phyloP scores from a whole-genome alignment of 352 stramenopile genomes.

The Saprolegnia diclina region DNA sequence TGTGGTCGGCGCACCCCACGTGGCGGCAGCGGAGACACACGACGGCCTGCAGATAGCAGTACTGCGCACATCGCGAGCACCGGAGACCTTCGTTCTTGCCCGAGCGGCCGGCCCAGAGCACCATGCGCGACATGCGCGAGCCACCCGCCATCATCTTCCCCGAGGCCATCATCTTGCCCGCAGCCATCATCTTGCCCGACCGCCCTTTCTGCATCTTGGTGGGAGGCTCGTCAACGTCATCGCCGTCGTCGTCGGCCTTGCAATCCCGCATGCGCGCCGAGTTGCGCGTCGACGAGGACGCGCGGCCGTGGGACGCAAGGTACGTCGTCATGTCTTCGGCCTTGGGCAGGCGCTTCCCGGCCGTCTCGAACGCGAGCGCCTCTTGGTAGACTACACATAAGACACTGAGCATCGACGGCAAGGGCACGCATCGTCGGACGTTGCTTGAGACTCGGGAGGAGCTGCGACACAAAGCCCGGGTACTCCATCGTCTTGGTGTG shows the following conservation, averaged over 20 bases:
- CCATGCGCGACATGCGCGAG: slow-evolving; percentile 54
- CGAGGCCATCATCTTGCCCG: slow-evolving; percentile 28
- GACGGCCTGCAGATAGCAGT: slow-evolving; percentile 80
- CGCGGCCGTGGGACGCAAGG: slow-evolving; percentile 9
- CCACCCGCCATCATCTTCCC: slow-evolving; percentile 26
- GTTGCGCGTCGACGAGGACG: not conserved
- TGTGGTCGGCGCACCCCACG: slow-evolving; percentile 74
- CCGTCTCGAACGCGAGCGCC: slow-evolving; percentile 45
- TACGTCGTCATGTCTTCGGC: slow-evolving; percentile 44
- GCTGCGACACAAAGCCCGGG: slow-evolving; percentile 38
- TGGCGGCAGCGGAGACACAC: slow-evolving; percentile 69
- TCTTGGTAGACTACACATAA: slow-evolving; percentile 40
- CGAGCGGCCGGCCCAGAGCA: slow-evolving; percentile 73
- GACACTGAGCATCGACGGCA: slow-evolving; percentile 26
- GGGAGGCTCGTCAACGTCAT: slow-evolving; percentile 30
- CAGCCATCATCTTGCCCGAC: slow-evolving; percentile 19
- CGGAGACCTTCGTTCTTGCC: slow-evolving; percentile 70
- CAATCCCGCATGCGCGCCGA: slow-evolving; percentile 1
- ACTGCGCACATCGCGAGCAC: slow-evolving; percentile 73
- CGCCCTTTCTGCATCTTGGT: slow-evolving; percentile 24
- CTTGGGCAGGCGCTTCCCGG: slow-evolving; percentile 32
- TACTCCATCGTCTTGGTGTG: slow-evolving; percentile 42
- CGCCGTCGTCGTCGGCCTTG: slow-evolving; percentile 28
- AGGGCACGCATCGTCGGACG: not conserved
- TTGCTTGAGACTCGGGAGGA: slow-evolving; percentile 59